Percentiles rank a stretch among this genome's conserved stretches.
Evolutionary conservation across 345 rosid genomes (phyloP).

Genomic region (Salix caprea): DNA sequence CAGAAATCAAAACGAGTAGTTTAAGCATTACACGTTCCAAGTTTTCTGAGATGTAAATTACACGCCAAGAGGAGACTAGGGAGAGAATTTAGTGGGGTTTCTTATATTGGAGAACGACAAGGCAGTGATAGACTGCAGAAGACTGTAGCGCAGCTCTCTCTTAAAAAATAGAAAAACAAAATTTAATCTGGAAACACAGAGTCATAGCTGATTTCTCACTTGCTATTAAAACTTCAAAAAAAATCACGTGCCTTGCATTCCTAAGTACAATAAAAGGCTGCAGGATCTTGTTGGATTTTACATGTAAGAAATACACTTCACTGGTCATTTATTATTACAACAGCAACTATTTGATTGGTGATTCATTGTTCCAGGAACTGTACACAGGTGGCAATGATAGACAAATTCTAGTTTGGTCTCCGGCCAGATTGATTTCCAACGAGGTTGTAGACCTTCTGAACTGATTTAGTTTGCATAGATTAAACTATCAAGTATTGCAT

Average conservation of each 20-base stretch:
- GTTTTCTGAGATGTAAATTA: neutral
- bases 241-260: neutral
- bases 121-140: neutral
- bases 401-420: slow-evolving; percentile 91
- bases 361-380: slow-evolving; percentile 48
- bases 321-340: neutral
- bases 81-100: neutral
- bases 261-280: neutral
- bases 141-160: neutral
- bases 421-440: slow-evolving; percentile 34
- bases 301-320: neutral
- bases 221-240: too few relatives aligned
- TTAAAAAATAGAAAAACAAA: neutral
- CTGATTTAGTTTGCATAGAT: neutral
- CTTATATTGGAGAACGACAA: neutral
- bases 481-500: neutral
- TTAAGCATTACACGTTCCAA: neutral
- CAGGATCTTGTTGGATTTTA: neutral
- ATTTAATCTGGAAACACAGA: neutral
- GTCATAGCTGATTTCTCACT: neutral
- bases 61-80: neutral
- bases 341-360: slow-evolving; percentile 16
- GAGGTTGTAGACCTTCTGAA: slow-evolving; percentile 32
- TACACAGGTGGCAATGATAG: slow-evolving; percentile 79
- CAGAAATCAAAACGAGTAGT: neutral